Evolutionary conservation across 345 rosid species (phyloP), one percentile per base, ranked within the genome.

Genomic region (Acer campestre): DNA sequence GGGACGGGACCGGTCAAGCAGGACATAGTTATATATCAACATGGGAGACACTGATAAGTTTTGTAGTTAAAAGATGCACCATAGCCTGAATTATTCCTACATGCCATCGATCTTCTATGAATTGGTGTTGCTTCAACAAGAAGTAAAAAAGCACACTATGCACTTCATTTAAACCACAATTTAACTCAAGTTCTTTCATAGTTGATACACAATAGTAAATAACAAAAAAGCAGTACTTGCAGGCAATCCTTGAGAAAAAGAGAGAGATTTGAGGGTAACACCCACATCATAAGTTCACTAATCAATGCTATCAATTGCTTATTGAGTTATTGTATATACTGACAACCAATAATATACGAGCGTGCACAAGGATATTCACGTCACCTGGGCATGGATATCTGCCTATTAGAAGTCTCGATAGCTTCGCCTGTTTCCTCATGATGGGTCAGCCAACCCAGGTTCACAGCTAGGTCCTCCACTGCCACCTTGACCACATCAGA

Each of bases 401-500:
- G 70, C 31, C 49, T 58, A 74, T 75, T 58, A 59, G 89, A 83
- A 76, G 86, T 72, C 46, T 71, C 86, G 11, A 7, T 77, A 66
- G 79, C 85, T 73, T 87, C 93, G 6, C 62, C 68, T 55, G 77
- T 78, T 79, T 84, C 90, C 74, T 78, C 71, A 2, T 68, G 80
- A n/a, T 58, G 80, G 56, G 58, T 82, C 10, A 55, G 85, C 91
- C 91, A 90, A 42, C 90, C 91, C 9, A 85, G 80, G 85, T 86
- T 89, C 79, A 85, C 84, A 48, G 92, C 82, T 87, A 96, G 80
- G 77, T 96, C 98, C 67, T 94, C 98, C 27, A 91, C 98, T 0
- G 97, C 91, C 31, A 94, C 99, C 86, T 94, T 94, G 77, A 87
- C 84, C 78, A 94, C 99, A 64, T 96, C 98, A 49, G 85, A 85